Percentiles rank a stretch among this genome's conserved stretches.
Conservation (phyloP, 352 stramenopile genomes). For the Pythium apleroticum region DNA sequence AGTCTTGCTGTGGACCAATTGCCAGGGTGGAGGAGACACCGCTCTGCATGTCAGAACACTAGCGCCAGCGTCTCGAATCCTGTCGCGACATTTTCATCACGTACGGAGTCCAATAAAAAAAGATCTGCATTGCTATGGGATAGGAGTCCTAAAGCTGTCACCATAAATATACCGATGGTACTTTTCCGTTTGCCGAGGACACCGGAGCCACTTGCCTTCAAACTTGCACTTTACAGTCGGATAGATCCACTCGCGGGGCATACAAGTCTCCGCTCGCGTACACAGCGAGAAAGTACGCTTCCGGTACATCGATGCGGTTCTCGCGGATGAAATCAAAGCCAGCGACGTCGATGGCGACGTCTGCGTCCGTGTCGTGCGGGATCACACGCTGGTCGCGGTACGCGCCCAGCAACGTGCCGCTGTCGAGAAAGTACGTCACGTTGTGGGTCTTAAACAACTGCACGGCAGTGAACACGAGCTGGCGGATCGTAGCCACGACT, state of each 20-base stretch:
- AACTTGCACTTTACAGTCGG: conserved; percentile 30
- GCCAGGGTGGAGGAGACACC: too few relatives aligned
- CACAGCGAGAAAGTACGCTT: conserved; percentile 25
- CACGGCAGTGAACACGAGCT: conserved; percentile 24
- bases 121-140: too few relatives aligned
- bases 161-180: conserved; percentile 35
- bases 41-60: too few relatives aligned
- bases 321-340: conserved; percentile 22
- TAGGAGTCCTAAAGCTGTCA: conserved; percentile 14
- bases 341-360: conserved; percentile 27
- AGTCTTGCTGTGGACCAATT: too few relatives aligned
- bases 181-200: conserved; percentile 25
- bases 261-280: conserved; percentile 25
- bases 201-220: conserved; percentile 22
- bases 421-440: conserved; percentile 36
- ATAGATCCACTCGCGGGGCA: conserved; percentile 32
- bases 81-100: background rate
- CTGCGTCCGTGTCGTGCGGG: conserved; percentile 27
- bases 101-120: background rate
- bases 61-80: background rate
- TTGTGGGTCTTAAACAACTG: conserved; percentile 20
- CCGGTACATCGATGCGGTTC: conserved; percentile 18
- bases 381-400: conserved; percentile 33
- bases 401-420: conserved; percentile 31
- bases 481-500: conserved; percentile 23